Conservation (phyloP, 768 basidiomycete species). For the Tricholoma terreum region DNA sequence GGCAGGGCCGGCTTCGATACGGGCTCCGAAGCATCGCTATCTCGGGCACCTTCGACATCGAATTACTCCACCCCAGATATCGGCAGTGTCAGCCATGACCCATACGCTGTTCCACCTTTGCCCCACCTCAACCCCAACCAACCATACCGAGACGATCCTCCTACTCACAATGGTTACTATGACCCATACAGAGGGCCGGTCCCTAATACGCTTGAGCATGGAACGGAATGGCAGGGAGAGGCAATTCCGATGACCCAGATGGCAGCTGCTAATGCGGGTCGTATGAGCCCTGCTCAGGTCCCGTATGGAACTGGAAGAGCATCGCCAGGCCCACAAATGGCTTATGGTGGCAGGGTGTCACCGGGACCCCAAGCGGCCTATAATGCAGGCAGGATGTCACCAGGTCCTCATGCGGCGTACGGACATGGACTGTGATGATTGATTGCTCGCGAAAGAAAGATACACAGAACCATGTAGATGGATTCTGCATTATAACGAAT, state of each 20-base stretch:
- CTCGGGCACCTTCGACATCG: conserved; percentile 44
- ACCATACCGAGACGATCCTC: conserved; percentile 75
- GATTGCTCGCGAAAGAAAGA: not conserved
- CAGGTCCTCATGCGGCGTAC: conserved; percentile 46
- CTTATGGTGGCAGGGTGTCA: conserved; percentile 31
- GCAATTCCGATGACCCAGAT: conserved; percentile 77
- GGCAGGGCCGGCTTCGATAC: conserved; percentile 75
- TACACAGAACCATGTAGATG: conserved; percentile 1
- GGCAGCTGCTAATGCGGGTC: conserved; percentile 21
- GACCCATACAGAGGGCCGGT: conserved; percentile 83
- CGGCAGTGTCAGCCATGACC: conserved; percentile 48
- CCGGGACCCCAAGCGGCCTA: conserved; percentile 46
- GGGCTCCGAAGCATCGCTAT: conserved; percentile 54
- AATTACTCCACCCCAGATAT: conserved; percentile 53
- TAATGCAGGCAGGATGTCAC: conserved; percentile 33
- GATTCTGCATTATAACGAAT: conserved; percentile 6
- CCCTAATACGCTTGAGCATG: conserved; percentile 59
- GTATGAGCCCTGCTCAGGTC: conserved; percentile 33
- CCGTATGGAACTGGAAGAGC: conserved; percentile 28
- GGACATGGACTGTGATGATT: conserved; percentile 15
- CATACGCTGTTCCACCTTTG: conserved; percentile 80
- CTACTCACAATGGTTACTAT: conserved; percentile 49
- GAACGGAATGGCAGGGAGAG: conserved; percentile 48
- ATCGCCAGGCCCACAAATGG: conserved; percentile 32
- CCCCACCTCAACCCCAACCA: conserved; percentile 78